A percentile compares a stretch with the other conserved stretches of the same genome.
These are phyloP conservation scores for Auxenochlorella pyrenoidosa DNA, from an alignment of 139 green algal genomes.

Conservation along the genomic window DNA sequence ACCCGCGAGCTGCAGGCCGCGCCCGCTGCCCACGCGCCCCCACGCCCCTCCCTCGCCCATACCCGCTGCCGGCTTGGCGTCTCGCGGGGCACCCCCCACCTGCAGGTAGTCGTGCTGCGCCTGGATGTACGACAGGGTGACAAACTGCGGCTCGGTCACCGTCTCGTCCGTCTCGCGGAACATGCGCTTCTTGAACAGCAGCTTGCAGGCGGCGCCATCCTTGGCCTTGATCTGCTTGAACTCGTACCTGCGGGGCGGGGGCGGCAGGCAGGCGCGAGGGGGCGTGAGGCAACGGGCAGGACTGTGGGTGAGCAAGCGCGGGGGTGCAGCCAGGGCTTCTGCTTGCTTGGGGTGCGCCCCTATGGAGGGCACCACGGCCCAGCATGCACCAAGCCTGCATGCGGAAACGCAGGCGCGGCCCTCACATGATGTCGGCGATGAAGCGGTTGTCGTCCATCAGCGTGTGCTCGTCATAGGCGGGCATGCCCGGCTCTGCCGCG, in stretches of 20 bases:
- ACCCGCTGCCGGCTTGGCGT: no score
- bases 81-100: neutral
- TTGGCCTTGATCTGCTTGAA: constrained; percentile 72
- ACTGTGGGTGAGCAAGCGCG: no score
- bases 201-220: constrained; percentile 41
- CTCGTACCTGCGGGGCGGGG: constrained; percentile 58
- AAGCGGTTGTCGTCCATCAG: constrained; percentile 93
- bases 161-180: constrained; percentile 94
- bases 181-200: constrained; percentile 99
- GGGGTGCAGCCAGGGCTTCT: no score
- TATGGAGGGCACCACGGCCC: no score
- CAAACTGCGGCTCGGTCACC: constrained; percentile 94
- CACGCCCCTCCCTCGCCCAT: no score
- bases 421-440: constrained; percentile 51
- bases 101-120: constrained; percentile 85
- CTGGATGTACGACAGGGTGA: constrained; percentile 96
- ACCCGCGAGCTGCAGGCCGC: no score
- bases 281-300: no score
- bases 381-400: neutral
- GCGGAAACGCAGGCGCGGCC: neutral
- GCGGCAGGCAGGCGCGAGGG: neutral
- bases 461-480: constrained; percentile 81
- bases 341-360: no score
- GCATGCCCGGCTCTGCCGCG: constrained; percentile 39
- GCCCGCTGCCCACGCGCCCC: no score